Conservation (phyloP, 805 yeast species). For the Millerago galiae region DNA sequence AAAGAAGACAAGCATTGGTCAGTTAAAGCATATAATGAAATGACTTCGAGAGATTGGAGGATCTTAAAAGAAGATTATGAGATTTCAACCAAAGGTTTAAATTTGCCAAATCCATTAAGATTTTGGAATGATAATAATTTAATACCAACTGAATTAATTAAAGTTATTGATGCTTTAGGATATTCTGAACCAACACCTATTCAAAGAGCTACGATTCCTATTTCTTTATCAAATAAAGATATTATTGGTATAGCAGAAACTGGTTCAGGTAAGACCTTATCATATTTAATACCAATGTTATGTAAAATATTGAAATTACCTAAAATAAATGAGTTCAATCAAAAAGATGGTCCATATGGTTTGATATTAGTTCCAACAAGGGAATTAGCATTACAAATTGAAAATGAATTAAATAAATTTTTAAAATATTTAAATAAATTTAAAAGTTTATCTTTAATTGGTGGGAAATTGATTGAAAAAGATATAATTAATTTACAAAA, state of each 20-base stretch:
- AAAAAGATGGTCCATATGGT: constrained; percentile 62
- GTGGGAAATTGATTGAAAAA: constrained; percentile 82
- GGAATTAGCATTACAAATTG: constrained; percentile 87
- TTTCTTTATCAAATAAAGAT: constrained; percentile 53
- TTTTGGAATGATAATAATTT: constrained; percentile 58
- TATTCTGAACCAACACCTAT: constrained; percentile 80
- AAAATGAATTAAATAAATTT: constrained; percentile 54
- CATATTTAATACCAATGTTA: constrained; percentile 70
- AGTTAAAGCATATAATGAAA: constrained; percentile 51
- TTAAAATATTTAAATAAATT: constrained; percentile 32
- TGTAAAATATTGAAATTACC: constrained; percentile 45
- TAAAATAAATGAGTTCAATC: constrained; percentile 37
- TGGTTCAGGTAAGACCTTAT: constrained; percentile 92
- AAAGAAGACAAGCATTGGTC: constrained; percentile 49
- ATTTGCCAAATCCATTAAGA: constrained; percentile 52
- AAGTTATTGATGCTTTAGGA: constrained; percentile 34
- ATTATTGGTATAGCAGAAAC: constrained; percentile 91
- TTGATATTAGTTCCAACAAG: constrained; percentile 86
- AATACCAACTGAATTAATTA: constrained; percentile 37
- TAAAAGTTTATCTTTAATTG: constrained; percentile 65
- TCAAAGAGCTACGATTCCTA: constrained; percentile 83
- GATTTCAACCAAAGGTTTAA: constrained; percentile 47
- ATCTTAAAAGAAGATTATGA: constrained; percentile 72
- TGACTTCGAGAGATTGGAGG: constrained; percentile 88
- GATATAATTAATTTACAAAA: constrained; percentile 52